Percentiles rank a stretch among this genome's conserved stretches.
These are phyloP conservation scores for Alternaria infectoria DNA, from an alignment of 2,329 filamentous ascomycete genomes.

Conservation along the genomic window DNA sequence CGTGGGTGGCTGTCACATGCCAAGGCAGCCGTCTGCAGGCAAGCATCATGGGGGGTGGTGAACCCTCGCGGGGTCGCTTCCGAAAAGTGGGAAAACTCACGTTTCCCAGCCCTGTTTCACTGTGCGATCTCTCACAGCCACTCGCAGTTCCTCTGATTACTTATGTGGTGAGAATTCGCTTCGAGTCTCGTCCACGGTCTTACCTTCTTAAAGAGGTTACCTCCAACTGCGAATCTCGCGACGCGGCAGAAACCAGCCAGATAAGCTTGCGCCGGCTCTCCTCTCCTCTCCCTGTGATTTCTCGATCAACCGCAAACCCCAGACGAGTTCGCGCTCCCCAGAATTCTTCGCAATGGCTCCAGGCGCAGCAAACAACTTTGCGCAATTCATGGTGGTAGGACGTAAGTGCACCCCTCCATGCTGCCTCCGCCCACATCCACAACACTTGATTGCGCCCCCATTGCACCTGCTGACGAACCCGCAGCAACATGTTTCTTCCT, in stretches of 20 bases:
- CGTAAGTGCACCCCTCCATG: conserved; percentile 65
- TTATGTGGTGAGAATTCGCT: conserved; percentile 1
- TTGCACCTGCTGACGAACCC: conserved; percentile 14
- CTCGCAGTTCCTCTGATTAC: neutral
- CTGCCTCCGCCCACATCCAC: conserved; percentile 8
- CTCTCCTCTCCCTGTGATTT: conserved; percentile 14
- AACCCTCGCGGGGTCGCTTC: conserved; percentile 22
- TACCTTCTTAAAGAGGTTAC: conserved; percentile 42
- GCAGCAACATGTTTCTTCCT: conserved; percentile 89
- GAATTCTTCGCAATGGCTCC: conserved; percentile 29
- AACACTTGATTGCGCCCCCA: conserved; percentile 1
- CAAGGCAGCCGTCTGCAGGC: conserved; percentile 18
- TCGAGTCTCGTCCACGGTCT: conserved; percentile 17
- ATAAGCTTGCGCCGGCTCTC: conserved; percentile 33
- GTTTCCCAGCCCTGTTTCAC: neutral
- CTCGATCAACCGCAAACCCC: conserved; percentile 11
- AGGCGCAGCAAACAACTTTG: conserved; percentile 68
- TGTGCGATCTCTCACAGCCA: neutral
- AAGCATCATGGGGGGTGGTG: conserved; percentile 14
- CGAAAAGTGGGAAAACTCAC: conserved; percentile 15
- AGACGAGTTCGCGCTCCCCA: neutral
- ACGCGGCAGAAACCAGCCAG: conserved; percentile 20
- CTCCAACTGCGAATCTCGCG: conserved; percentile 21
- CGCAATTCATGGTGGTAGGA: conserved; percentile 95
- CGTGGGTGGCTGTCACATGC: conserved; percentile 9